Base-by-base conservation (phyloP, 768 basidiomycete species). In the Mycena latifolia region DNA sequence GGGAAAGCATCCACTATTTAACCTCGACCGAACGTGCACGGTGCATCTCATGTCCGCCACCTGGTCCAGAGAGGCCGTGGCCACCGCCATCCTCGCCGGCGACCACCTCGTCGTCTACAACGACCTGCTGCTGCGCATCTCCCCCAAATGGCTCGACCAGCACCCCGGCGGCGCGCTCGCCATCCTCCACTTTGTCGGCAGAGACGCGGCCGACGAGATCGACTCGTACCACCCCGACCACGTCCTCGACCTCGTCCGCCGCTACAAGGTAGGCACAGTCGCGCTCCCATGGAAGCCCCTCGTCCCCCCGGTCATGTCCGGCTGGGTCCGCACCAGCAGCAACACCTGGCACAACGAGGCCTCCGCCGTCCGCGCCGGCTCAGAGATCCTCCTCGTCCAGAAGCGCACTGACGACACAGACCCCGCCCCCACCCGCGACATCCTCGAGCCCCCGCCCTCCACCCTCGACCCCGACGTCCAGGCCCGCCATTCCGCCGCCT, bases 121-220 rank as follows among this genome's bases (percentile, higher is more conserved):
- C 74, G 82, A 83, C 72, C 80, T 84, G 61, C 85, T 91, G 71
- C 85, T 91, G 55, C 85, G 85, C 51, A 87, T 95, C 17, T 88
- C 94, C 8, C 77, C 82, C 14, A 76, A 82, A 17, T 98, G 96
- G 96, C 88, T 96, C n/a, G 79, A 85, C 5, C 82, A 86, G 5
- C 97, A 99, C 75, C 98, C 98, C 0, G 98, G 98, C 46, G 96
- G 97, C 41, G 77, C 87, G 5, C 90, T 98, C 53, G 86, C 95
- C 17, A 88, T 99, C 62, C 88, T 97, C 27, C 98, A 99, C 79
- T 98, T 96, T 72, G 89, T 98, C 45, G 98, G 97, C 4, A 86
- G 97, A 60, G 96, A 99, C 75, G 96, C 97, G 0, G 88, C 94
- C 0, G 93, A 97, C 80, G 98, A 99, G 77, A 93, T 99, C 35